Evolutionary conservation across 306 rosid genomes (phyloP).

Genomic region (Cicer arietinum): DNA sequence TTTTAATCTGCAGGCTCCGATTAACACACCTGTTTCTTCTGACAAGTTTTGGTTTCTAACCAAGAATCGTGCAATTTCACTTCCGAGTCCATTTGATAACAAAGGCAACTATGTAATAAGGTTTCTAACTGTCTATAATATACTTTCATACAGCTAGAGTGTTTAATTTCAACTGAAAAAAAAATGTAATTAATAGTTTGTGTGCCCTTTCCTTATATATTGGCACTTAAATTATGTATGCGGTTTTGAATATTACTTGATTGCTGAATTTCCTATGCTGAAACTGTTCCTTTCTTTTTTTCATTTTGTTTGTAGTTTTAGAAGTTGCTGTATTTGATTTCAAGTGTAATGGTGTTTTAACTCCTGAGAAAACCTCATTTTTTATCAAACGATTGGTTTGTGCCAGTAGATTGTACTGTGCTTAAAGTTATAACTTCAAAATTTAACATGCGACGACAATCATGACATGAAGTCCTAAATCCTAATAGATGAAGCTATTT

Average conservation of each 20-base stretch:
- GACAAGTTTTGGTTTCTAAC: constrained; percentile 94
- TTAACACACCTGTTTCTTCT: constrained; percentile 78
- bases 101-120: constrained; percentile 92
- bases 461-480: constrained; percentile 21
- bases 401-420: constrained; percentile 12
- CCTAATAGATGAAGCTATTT: constrained; percentile 8
- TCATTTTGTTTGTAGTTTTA: not conserved
- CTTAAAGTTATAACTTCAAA: constrained; percentile 29
- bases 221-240: not conserved
- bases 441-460: not conserved
- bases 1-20: constrained; percentile 73
- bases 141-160: not conserved
- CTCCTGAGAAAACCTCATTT: not conserved
- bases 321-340: not conserved
- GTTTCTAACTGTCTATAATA: constrained; percentile 64
- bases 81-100: constrained; percentile 79
- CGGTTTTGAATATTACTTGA: constrained; percentile 5
- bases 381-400: constrained; percentile 19
- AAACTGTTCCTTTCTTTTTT: constrained; percentile 21
- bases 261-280: constrained; percentile 31
- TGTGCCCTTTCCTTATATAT: constrained; percentile 3
- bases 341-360: not conserved
- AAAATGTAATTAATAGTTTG: constrained; percentile 12
- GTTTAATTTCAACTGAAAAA: not conserved
- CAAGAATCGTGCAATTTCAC: constrained; percentile 73